Base-by-base conservation (phyloP, 75 land plant species). In the Sequoia sempervirens region DNA sequence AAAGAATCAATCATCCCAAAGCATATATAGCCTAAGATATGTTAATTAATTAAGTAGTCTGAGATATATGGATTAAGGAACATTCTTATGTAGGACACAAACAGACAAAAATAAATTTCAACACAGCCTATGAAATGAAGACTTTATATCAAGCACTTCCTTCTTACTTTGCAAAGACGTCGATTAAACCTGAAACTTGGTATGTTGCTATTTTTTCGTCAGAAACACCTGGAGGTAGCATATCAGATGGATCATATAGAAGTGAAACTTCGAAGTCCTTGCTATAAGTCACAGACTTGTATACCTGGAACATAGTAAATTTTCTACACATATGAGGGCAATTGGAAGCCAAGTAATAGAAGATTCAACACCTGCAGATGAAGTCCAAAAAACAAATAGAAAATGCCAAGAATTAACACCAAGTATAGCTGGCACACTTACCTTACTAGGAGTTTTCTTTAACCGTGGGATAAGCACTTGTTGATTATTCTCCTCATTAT, bases 371-470 rank as follows among this genome's bases (percentile, higher is more conserved):
- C 40, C 34, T 26, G 13, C 2, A 69, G 38, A 76, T 52, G 17
- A 32, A 5, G 14, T 3, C 69, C 4, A 61, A 12, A 83, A 53
- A 83, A 52, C 20, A 52, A 61, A 61, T 53, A 4, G 12, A 50
- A 54, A 50, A 83, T 6, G 12, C 36, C 37, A 85, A 23, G 18
- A 40, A 47, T 10, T 28, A 18, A 41, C 34, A 56, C 40, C 46
- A 17, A 69, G 15, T 84, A 56, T 3, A 54, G 45, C 40, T n/a
- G 34, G 73, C 38, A 52, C 3, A 32, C 61, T 83, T 79, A 94
- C 96, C 96, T 96, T 96, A 79, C 91, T 92, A 30, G 94, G 94
- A 36, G 95, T 84, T 76, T 93, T 95, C 82, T 93, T 95, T 90
- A 94, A 86, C 34, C 97, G 82, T 69, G 90, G 98, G 30, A 94